Base-by-base conservation (phyloP, 2,329 filamentous ascomycete species). In the Epichloe gansuensis region DNA sequence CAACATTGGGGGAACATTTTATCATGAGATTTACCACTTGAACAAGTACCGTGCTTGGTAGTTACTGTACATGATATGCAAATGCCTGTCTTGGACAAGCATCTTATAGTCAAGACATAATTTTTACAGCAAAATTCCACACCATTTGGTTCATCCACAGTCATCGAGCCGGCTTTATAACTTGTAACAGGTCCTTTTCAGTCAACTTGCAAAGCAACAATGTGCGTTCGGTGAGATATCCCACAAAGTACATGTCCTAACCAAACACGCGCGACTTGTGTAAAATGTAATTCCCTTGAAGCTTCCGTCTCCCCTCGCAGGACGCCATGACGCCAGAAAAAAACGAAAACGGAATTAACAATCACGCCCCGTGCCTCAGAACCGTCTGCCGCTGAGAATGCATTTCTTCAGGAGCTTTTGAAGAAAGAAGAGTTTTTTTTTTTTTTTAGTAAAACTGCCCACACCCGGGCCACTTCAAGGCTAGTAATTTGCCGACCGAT, bases 401-500 rank as follows among this genome's bases (percentile, higher is more conserved):
- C 39, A 17, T 15, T 11, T 25, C 11, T 7, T 15, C 17, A 3
- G 21, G 42, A 44, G 1, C 23, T 12, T 25, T 28, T 6, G 21
- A 44, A 44, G 12, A 15, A 28, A 2, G 15, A 34, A 17, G 9
- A 31, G 8, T 0, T 5, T 1, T 31, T 31, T 31, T 11, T 31
- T 11, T 31, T 31, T 9, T 31, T 4, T 5, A 57, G 23, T 54
- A 46, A 42, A 54, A 35, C 1, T 54, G 59, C 72, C 75, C 75
- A 72, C 50, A 70, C 75, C 75, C 72, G 71, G 75, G 75, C 73
- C 63, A 60, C 69, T 59, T 55, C 56, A 50, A 58, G 64, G 70
- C 67, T 80, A 82, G 66, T 80, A 81, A 65, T 74, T 73, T 55
- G 72, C 61, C 57, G 71, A 72, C 65, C 79, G 76, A 75, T 82